A percentile compares a stretch with the other conserved stretches of the same genome.
Evolutionary conservation across 2,329 filamentous ascomycete species (phyloP).

Genomic region (Blastomyces silverae): DNA sequence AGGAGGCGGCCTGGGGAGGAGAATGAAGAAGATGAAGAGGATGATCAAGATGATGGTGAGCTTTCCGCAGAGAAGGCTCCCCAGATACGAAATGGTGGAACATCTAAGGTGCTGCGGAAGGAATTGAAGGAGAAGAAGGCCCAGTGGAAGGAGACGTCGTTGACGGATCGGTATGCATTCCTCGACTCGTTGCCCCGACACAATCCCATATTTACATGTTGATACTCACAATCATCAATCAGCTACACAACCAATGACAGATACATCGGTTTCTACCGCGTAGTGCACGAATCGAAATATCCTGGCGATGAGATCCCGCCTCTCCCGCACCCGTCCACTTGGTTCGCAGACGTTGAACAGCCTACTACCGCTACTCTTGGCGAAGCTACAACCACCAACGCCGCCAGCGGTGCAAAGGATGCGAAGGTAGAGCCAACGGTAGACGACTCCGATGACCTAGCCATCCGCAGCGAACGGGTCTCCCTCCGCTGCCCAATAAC

Average conservation of each 20-base stretch:
- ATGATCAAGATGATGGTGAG: slow-evolving; percentile 41
- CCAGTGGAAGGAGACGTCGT: slow-evolving; percentile 35
- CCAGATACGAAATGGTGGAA: not conserved
- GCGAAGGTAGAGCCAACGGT: slow-evolving; percentile 16
- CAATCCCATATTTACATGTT: slow-evolving; percentile 15
- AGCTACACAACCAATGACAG: slow-evolving; percentile 54
- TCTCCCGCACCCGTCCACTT: slow-evolving; percentile 52
- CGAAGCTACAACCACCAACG: slow-evolving; percentile 23
- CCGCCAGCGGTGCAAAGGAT: slow-evolving; percentile 24
- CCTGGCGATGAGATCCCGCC: slow-evolving; percentile 47
- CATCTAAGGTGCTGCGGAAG: slow-evolving; percentile 31
- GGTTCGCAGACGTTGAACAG: slow-evolving; percentile 48
- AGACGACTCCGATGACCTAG: slow-evolving; percentile 40
- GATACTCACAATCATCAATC: slow-evolving; percentile 19
- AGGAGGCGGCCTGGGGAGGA: slow-evolving; percentile 36
- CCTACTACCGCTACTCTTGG: slow-evolving; percentile 26
- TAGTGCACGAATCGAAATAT: slow-evolving; percentile 56
- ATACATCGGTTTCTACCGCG: slow-evolving; percentile 55
- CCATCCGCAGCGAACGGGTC: slow-evolving; percentile 41
- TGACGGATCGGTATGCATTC: slow-evolving; percentile 37
- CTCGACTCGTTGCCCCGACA: slow-evolving; percentile 6
- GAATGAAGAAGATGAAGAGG: slow-evolving; percentile 33
- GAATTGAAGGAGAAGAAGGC: slow-evolving; percentile 30
- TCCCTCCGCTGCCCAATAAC: slow-evolving; percentile 46
- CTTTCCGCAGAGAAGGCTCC: slow-evolving; percentile 14